These are phyloP conservation scores for Diutina mesorugosa DNA, from an alignment of 1,139 yeast species.

Conservation along the genomic window DNA sequence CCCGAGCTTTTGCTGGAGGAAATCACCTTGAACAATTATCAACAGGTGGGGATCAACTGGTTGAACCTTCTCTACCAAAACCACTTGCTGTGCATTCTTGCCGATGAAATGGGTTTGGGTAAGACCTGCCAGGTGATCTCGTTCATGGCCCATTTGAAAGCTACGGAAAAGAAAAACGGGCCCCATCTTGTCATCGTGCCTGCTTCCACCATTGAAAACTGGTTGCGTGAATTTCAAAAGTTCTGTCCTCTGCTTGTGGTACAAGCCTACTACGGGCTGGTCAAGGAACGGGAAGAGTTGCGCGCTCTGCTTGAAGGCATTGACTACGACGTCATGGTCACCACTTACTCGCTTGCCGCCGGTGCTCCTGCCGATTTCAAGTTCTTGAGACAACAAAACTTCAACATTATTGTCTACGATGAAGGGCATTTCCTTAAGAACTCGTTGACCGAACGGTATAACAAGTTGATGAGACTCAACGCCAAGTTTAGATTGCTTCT, in stretches of 20 bases:
- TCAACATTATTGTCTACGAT: slow-evolving; percentile 86
- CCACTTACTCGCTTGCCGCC: slow-evolving; percentile 86
- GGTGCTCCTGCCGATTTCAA: slow-evolving; percentile 75
- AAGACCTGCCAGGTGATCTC: slow-evolving; percentile 94
- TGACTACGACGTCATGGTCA: slow-evolving; percentile 84
- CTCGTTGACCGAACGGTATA: slow-evolving; percentile 76
- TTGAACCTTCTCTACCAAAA: slow-evolving; percentile 64
- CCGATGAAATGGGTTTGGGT: slow-evolving; percentile 98
- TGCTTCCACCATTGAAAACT: slow-evolving; percentile 89
- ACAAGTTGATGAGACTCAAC: slow-evolving; percentile 67
- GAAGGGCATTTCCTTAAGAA: slow-evolving; percentile 97
- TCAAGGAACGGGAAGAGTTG: slow-evolving; percentile 71
- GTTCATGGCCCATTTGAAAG: slow-evolving; percentile 77
- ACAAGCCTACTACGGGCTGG: slow-evolving; percentile 89
- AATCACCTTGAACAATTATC: slow-evolving; percentile 70
- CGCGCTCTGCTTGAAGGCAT: slow-evolving; percentile 52
- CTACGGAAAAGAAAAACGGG: slow-evolving; percentile 37
- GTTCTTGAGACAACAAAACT: slow-evolving; percentile 59
- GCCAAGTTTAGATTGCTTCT: slow-evolving; percentile 74
- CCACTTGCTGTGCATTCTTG: slow-evolving; percentile 79
- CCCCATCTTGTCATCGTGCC: slow-evolving; percentile 89
- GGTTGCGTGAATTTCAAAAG: slow-evolving; percentile 89
- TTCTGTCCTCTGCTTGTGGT: slow-evolving; percentile 75
- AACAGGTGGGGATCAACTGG: slow-evolving; percentile 96
- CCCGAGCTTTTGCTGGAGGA: slow-evolving; percentile 56